Percentiles rank a stretch among this genome's conserved stretches.
Conservation (phyloP, 345 rosid species). For the Melaleuca quinquenervia region DNA sequence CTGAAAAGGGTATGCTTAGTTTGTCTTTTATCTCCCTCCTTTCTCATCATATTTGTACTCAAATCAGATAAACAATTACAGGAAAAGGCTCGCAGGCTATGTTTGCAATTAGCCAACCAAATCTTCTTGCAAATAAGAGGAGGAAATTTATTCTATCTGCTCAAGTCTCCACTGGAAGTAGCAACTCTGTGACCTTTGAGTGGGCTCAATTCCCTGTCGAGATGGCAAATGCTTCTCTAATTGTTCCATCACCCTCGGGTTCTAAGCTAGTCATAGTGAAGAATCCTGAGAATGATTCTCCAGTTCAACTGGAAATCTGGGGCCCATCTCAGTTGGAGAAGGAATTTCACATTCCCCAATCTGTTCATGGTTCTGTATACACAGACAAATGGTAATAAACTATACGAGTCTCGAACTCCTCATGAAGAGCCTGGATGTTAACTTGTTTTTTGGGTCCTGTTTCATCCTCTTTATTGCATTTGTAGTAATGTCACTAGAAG, state of each 20-base stretch:
- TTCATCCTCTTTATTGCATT: background rate
- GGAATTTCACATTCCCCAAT: slow-evolving; percentile 66
- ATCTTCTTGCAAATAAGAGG: slow-evolving; percentile 68
- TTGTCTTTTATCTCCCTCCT: background rate
- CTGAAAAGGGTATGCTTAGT: slow-evolving; percentile 30
- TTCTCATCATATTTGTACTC: background rate
- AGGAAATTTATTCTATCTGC: slow-evolving; percentile 47
- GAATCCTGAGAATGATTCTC: slow-evolving; percentile 74
- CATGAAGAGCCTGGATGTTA: background rate
- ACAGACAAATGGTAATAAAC: slow-evolving; percentile 68
- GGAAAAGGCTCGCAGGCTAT: slow-evolving; percentile 53
- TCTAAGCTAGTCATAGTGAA: slow-evolving; percentile 63
- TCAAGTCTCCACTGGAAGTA: slow-evolving; percentile 32
- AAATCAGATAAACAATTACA: slow-evolving; percentile 9
- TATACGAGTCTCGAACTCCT: background rate
- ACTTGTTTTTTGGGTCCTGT: background rate
- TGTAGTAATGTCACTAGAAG: background rate
- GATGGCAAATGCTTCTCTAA: slow-evolving; percentile 58
- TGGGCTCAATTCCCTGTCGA: slow-evolving; percentile 91
- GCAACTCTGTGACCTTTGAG: slow-evolving; percentile 30
- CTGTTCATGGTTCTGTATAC: slow-evolving; percentile 79
- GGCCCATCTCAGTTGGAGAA: slow-evolving; percentile 62
- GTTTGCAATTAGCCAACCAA: slow-evolving; percentile 72
- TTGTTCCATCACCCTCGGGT: slow-evolving; percentile 87
- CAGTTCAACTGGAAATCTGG: slow-evolving; percentile 83